phyloP scores from a whole-genome alignment of 1,284 basidiomycete genomes.

The Microbotryum silenes-acaulis region DNA sequence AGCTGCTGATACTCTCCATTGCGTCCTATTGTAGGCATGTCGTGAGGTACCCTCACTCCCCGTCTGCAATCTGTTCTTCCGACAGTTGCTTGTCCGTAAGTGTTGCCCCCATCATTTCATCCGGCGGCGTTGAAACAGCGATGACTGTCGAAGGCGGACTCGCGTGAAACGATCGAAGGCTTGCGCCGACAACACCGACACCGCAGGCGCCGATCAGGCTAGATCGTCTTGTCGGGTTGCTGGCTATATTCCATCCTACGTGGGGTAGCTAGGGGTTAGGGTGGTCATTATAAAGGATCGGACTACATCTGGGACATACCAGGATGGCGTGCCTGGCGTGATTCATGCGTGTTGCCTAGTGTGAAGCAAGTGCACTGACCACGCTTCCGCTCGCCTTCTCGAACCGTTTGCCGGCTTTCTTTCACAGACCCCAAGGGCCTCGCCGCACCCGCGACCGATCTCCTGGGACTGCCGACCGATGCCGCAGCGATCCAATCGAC shows the following conservation, averaged over 20 bases:
- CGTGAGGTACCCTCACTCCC: conserved; percentile 38
- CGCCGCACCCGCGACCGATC: conserved; percentile 18
- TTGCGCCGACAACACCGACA: no score
- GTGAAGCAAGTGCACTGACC: neutral
- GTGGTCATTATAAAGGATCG: neutral
- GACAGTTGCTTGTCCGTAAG: conserved; percentile 36
- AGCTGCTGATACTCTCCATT: neutral
- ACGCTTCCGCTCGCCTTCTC: neutral
- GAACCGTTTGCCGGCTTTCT: neutral
- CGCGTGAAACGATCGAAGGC: no score
- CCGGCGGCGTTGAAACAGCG: neutral
- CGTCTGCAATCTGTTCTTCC: conserved; percentile 45
- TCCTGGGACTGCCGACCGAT: conserved; percentile 30
- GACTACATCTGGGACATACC: neutral
- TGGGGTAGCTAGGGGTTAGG: no score
- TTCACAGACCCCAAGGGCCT: conserved; percentile 15
- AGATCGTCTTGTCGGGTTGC: no score
- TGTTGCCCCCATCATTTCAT: neutral
- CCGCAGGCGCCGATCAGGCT: no score
- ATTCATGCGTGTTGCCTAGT: neutral
- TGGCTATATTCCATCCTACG: no score
- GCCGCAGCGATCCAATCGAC: conserved; percentile 7
- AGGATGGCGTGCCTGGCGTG: neutral
- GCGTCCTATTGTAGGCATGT: conserved; percentile 17
- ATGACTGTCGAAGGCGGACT: no score